Evolutionary conservation across 768 basidiomycete genomes (phyloP), one percentile per base, ranked within the genome.

Genomic region (Rhodotorula kratochvilovae): DNA sequence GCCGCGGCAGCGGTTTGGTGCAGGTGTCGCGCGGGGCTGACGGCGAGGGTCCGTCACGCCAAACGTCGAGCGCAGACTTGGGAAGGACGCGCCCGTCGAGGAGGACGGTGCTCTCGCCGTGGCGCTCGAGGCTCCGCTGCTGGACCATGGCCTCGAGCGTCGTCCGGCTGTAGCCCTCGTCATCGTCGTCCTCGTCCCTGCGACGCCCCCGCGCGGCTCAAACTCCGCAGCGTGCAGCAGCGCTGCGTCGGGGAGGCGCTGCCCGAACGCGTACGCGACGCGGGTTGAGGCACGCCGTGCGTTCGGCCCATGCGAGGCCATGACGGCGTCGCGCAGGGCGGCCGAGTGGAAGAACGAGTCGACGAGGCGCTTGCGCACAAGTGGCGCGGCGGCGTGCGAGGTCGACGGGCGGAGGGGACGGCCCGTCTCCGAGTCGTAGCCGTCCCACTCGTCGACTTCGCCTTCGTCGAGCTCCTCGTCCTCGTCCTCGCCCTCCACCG

Each of bases 311-410:
- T 36, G 42, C 16, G 66, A 29, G 29, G 48, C 64, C 56, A 66
- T 63, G 68, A 74, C 19, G 17, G 61, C 48, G n/a, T 67, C 73
- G 50, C 73, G 66, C 5, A 70, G 54, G 11, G 72, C 33, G 19
- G 46, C 61, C 33, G 68, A 51, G 12, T 60, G 45, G 66, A 74
- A 74, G 66, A 74, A 74, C 27, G 73, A 70, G 48, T 67, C 63
- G 31, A 6, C n/a, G 10, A 73, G 61, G 15, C 67, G 68, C 33
- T 42, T 39, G 16, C 70, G 60, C 31, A 45, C 51, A 33, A 45
- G 60, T 5, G 29, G 19, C 21, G 46, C 45, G 27, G 42, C 23
- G 25, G 11, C 7, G n/a, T 35, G 56, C 21, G 46, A 42, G n/a
- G 29, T 48, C 48, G 59, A 25, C 21, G 31, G 48, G 48, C 48